Base-by-base conservation (phyloP, 1,139 yeast species). In the Hyphopichia buzzinii region DNA sequence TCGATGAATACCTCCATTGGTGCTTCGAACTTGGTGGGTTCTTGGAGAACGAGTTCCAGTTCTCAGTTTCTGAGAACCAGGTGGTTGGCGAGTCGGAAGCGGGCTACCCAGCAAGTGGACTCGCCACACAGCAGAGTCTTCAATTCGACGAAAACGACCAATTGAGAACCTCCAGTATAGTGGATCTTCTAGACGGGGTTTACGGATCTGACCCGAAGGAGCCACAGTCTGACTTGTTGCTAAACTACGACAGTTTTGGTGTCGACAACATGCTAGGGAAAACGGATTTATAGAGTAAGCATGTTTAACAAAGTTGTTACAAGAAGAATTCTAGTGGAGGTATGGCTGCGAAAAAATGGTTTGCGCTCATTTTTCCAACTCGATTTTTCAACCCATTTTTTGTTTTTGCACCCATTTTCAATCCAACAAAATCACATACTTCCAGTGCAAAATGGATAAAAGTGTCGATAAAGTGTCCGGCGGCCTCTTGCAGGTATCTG, bases 1-100 rank as follows among this genome's bases (percentile, higher is more conserved):
- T 81, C 6, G 87, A 81, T 50, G 92, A 84, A 51, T 84, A 79
- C 72, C 63, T 82, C 46, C 72, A 74, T 2, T 82, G 88, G 82
- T 62, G 74, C 37, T 82, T 84, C 16, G 90, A 84, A 50, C 59
- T 81, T 34, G 85, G 88, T 7, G 87, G 88, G 0, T 80, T 79
- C 47, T 57, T 79, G 27, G 55, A 57, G 25, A 59, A 57, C n/a
- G 73, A 67, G 19, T 54, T 64, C 30, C 43, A 41, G 23, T 14
- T 26, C 16, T 16, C 29, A 13, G n/a, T 14, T 3, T 16, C 16
- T 10, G 23, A 30, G 23, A 10, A 6, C 23, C 10, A 6, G 6
- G 23, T 19, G 23, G 6, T 7, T 10, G 8, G 10, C 10, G 23
- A 19, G 23, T 19, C 23, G 23, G 15, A 16, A 15, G 11, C n/a